Base-by-base conservation (phyloP, 352 stramenopile species). In the Phytophthora rubi region DNA sequence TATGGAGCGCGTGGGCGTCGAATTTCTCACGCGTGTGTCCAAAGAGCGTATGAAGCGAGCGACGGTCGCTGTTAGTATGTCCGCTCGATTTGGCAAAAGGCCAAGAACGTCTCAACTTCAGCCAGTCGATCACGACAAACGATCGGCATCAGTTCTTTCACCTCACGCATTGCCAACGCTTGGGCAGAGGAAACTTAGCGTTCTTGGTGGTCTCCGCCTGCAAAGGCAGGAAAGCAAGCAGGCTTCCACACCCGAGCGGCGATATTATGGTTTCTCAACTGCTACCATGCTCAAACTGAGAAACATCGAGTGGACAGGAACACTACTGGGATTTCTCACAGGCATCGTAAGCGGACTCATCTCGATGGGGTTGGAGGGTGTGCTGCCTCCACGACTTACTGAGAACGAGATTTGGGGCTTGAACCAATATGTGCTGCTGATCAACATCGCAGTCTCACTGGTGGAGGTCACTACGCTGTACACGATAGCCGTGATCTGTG, bases 361-460 rank as follows among this genome's bases (percentile, higher is more conserved):
- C n/a, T 81, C 80, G 0, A 78, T 79, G 15, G 66, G 67, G 4
- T 60, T 85, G 30, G 80, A 88, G 60, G 59, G 23, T 5, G 30
- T 73, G 4, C 32, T 84, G 21, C 59, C 55, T 42, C 13, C 62
- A 21, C 33, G 23, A 10, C 54, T 49, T 62, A 62, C 26, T n/a
- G 56, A 6, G 49, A 75, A 67, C 28, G 64, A 71, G 28, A 21
- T 56, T 0, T 61, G 28, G 32, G 32, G 59, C 32, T 76, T 81
- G 37, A 84, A 78, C 18, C 28, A 73, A 1, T 80, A 77, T 33
- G 42, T 81, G 21, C 44, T 78, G 30, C 54, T 81, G 18, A 68
- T 88, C 53, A 88, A 88, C 61, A 71, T 86, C 23, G 68, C 16
- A 9, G 76, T 88, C n/a, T 88, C 78, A 1, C 18, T 88, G 2